Conservation (phyloP, 768 basidiomycete species). For the Lyophyllum shimeji region DNA sequence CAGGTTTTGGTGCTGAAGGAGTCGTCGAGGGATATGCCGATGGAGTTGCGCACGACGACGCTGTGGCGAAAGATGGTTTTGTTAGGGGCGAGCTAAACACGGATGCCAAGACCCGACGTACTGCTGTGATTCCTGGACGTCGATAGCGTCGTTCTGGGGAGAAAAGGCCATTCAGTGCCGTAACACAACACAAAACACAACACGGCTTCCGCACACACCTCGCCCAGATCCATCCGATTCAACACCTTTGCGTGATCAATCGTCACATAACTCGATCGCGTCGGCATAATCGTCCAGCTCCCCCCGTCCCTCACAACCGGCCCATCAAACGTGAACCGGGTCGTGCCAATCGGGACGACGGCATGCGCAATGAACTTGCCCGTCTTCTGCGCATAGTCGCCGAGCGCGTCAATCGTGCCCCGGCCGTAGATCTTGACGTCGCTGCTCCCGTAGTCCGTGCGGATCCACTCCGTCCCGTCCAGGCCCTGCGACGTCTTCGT, state of each 20-base stretch:
- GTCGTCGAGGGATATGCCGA: conserved; percentile 8
- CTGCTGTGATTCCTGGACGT: conserved; percentile 9
- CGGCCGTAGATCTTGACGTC: conserved; percentile 11
- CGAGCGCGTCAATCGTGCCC: conserved; percentile 6
- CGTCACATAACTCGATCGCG: conserved; percentile 9
- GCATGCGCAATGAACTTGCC: conserved; percentile 15
- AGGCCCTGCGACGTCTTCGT: conserved; percentile 3
- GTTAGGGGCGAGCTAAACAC: not conserved
- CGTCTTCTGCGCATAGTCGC: conserved; percentile 9
- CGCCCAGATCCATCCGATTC: conserved; percentile 6
- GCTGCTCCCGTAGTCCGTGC: conserved; percentile 3
- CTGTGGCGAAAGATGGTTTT: not conserved
- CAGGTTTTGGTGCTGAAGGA: conserved; percentile 10
- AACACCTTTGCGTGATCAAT: conserved; percentile 8
- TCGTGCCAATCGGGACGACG: conserved; percentile 8
- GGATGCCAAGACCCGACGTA: not conserved
- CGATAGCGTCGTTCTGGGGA: conserved; percentile 7
- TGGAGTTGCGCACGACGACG: conserved; percentile 6
- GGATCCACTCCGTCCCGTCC: conserved; percentile 11
- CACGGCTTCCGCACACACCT: not conserved
- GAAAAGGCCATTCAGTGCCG: too few relatives aligned
- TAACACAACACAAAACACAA: too few relatives aligned
- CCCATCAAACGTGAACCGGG: conserved; percentile 5
- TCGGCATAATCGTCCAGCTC: conserved; percentile 7
- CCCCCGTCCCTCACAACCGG: conserved; percentile 8